Percentiles rank a stretch among this genome's conserved stretches.
phyloP scores from a whole-genome alignment of 768 basidiomycete species.

The Tylopilus vinaceipallidus region DNA sequence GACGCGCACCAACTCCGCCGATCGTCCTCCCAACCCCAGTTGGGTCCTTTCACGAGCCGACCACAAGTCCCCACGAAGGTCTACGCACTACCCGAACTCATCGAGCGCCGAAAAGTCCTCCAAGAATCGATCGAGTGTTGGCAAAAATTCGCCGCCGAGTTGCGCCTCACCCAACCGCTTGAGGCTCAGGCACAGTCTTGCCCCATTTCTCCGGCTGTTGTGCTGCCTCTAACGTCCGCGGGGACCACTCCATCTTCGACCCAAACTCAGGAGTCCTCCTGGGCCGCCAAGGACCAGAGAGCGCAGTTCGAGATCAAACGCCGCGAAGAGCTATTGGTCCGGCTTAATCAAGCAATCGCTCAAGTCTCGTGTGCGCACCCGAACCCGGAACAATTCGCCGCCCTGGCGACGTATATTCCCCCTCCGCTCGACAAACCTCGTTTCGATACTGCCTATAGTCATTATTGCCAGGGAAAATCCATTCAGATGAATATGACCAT shows the following conservation, averaged over 20 bases:
- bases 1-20: conserved; percentile 25
- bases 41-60: conserved; percentile 16
- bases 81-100: conserved; percentile 27
- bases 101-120: conserved; percentile 21
- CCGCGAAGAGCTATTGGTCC: conserved; percentile 27
- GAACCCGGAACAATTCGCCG: conserved; percentile 24
- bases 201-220: background rate
- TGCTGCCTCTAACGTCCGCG: background rate
- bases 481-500: conserved; percentile 26
- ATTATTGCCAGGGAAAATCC: conserved; percentile 29
- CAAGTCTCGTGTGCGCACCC: conserved; percentile 16
- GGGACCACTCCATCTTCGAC: background rate
- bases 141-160: conserved; percentile 17
- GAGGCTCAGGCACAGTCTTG: conserved; percentile 5
- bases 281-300: conserved; percentile 20
- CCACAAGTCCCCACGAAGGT: conserved; percentile 18
- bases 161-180: conserved; percentile 17
- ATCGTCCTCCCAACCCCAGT: conserved; percentile 29
- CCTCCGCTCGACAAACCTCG: conserved; percentile 29
- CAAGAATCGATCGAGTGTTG: conserved; percentile 29
- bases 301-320: conserved; percentile 32
- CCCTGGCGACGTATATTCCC: conserved; percentile 28
- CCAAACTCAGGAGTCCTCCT: conserved; percentile 19
- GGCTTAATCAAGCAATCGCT: conserved; percentile 27
- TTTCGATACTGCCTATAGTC: conserved; percentile 29